These are phyloP conservation scores for Didymellaceae sp. DNA, from an alignment of 2,329 filamentous ascomycete species.

Conservation along the genomic window DNA sequence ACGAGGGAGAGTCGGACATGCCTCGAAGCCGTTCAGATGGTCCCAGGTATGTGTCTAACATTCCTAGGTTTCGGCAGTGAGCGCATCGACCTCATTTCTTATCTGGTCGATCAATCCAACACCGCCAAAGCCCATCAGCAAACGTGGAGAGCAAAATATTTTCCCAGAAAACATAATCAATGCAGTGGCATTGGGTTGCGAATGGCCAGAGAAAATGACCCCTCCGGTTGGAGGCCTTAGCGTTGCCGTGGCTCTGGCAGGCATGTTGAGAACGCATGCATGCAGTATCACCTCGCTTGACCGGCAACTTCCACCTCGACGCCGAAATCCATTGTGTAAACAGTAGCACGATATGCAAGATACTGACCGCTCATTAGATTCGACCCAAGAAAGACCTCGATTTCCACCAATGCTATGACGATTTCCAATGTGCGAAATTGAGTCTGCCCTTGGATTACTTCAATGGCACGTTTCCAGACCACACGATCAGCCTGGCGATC, in stretches of 20 bases:
- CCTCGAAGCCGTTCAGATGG: slow-evolving; percentile 26
- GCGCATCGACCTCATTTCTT: not conserved
- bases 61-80: slow-evolving; percentile 9
- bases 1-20: not conserved
- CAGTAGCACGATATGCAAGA: not conserved
- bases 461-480: slow-evolving; percentile 41
- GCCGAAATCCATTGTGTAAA: not conserved
- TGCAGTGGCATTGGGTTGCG: not conserved
- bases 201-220: not conserved
- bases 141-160: not conserved
- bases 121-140: not conserved
- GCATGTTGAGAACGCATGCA: not conserved
- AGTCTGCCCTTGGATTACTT: slow-evolving; percentile 47
- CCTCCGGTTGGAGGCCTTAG: not conserved
- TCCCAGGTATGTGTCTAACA: slow-evolving; percentile 30
- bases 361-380: slow-evolving; percentile 33
- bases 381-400: slow-evolving; percentile 31
- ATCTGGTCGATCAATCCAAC: not conserved
- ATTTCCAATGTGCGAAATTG: slow-evolving; percentile 45
- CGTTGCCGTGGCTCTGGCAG: not conserved
- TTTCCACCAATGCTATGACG: slow-evolving; percentile 41
- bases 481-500: slow-evolving; percentile 41
- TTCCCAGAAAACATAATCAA: not conserved
- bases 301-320: not conserved
- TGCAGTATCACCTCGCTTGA: slow-evolving; percentile 4